phyloP scores from a whole-genome alignment of 2,329 filamentous ascomycete genomes.

The Thelonectria discophora region DNA sequence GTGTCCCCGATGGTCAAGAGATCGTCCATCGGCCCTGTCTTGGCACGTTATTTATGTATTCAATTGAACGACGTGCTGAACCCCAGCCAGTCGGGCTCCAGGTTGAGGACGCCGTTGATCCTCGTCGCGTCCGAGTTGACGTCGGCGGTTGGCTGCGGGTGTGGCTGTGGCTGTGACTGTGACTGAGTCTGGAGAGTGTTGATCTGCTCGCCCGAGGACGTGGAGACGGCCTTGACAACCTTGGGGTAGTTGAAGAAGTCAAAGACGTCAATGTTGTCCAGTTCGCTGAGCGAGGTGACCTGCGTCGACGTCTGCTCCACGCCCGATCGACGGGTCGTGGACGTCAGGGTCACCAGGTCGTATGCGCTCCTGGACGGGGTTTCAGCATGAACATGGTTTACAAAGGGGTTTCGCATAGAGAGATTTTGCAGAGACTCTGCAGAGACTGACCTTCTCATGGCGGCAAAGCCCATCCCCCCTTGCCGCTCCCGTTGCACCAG shows the following conservation, averaged over 20 bases:
- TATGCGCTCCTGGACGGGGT: conserved; percentile 49
- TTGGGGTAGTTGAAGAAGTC: conserved; percentile 57
- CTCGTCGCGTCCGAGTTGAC: conserved; percentile 33
- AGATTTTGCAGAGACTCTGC: neutral
- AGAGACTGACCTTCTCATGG: conserved; percentile 52
- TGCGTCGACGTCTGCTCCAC: conserved; percentile 52
- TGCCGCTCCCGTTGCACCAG: conserved; percentile 50
- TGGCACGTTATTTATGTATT: neutral
- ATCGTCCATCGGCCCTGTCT: neutral
- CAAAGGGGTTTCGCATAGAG: neutral
- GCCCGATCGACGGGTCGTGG: conserved; percentile 48
- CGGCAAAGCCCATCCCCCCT: conserved; percentile 48
- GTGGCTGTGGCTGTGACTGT: conserved; percentile 25
- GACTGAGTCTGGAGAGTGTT: conserved; percentile 34
- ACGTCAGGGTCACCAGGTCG: conserved; percentile 50
- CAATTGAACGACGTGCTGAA: conserved; percentile 25
- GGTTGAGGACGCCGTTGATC: conserved; percentile 40
- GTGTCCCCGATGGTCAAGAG: conserved; percentile 3
- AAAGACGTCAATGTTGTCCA: conserved; percentile 56
- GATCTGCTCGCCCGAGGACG: conserved; percentile 35
- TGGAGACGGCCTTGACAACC: conserved; percentile 35
- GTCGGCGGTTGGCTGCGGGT: conserved; percentile 26
- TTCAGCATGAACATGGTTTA: neutral
- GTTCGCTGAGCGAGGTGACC: conserved; percentile 50
- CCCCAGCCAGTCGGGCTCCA: conserved; percentile 46